phyloP scores from a whole-genome alignment of 2,329 filamentous ascomycete genomes.

The Colletotrichum sp. region DNA sequence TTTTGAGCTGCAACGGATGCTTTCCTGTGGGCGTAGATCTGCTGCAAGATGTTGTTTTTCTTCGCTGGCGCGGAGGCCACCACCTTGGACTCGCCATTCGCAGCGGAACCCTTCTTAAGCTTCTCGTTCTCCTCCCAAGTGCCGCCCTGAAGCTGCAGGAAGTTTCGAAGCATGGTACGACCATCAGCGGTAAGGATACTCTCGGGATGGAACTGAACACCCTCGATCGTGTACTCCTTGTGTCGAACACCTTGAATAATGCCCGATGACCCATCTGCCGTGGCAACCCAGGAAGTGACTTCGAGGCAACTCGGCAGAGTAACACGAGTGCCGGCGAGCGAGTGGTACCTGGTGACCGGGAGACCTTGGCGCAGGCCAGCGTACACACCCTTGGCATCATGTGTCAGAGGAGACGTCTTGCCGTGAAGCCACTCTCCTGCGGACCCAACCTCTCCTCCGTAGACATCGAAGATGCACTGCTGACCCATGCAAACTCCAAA shows the following conservation, averaged over 20 bases:
- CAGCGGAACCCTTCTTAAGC: conserved; percentile 49
- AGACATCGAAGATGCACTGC: conserved; percentile 96
- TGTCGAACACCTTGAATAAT: conserved; percentile 98
- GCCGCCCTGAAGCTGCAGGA: conserved; percentile 84
- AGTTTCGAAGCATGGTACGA: conserved; percentile 89
- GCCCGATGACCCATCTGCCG: conserved; percentile 77
- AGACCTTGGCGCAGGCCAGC: conserved; percentile 78
- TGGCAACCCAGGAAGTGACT: conserved; percentile 86
- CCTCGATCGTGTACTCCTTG: conserved; percentile 89
- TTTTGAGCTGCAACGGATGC: conserved; percentile 82
- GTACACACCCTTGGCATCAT: conserved; percentile 94
- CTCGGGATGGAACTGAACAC: conserved; percentile 97
- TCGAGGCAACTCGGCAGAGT: conserved; percentile 87
- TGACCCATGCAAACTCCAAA: conserved; percentile 99
- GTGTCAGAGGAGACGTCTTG: conserved; percentile 89
- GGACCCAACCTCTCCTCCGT: conserved; percentile 88
- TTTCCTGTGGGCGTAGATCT: conserved; percentile 85
- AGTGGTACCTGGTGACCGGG: conserved; percentile 94
- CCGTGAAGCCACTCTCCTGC: conserved; percentile 97
- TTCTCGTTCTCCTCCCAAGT: conserved; percentile 86
- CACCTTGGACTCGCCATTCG: conserved; percentile 29
- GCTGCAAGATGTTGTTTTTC: conserved; percentile 85
- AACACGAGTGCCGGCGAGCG: conserved; percentile 87
- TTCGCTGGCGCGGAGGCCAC: conserved; percentile 46
- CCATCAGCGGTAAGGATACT: conserved; percentile 94